Evolutionary conservation across 176 grass and related monocot genomes (phyloP).

Genomic region (Puccinellia tenuiflora): DNA sequence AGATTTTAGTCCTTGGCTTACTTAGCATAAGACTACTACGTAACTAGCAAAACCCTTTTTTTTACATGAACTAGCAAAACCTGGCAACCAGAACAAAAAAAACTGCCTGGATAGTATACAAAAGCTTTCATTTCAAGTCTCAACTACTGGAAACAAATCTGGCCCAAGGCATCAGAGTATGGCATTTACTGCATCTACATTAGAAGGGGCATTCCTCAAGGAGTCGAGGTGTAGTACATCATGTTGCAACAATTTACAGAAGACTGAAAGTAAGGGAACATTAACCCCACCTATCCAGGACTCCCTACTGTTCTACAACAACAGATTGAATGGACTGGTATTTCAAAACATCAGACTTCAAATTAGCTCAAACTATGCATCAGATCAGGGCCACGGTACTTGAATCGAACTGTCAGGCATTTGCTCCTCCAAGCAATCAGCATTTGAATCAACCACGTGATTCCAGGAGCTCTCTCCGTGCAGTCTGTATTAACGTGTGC

Average conservation of each 20-base stretch:
- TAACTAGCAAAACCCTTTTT: background rate
- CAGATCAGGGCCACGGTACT: background rate
- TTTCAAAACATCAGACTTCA: background rate
- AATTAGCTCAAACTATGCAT: slow-evolving; percentile 14
- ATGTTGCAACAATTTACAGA: slow-evolving; percentile 13
- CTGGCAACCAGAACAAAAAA: background rate
- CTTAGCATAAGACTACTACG: background rate
- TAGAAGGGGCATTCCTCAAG: background rate
- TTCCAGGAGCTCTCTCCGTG: slow-evolving; percentile 66
- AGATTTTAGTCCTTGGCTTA: background rate
- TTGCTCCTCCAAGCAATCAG: slow-evolving; percentile 8
- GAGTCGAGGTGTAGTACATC: background rate
- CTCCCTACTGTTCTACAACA: slow-evolving; percentile 11
- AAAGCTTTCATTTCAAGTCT: background rate
- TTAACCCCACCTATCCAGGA: background rate
- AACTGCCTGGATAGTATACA: background rate
- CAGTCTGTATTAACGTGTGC: slow-evolving; percentile 61
- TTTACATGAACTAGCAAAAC: no score
- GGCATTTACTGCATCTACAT: background rate
- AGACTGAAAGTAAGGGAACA: background rate
- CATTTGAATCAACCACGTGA: slow-evolving; percentile 31
- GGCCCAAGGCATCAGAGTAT: background rate
- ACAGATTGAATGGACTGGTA: background rate
- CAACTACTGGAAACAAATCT: background rate
- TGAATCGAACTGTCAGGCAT: slow-evolving; percentile 1